Evolutionary conservation across 2,329 filamentous ascomycete species (phyloP).

Genomic region (Xylaria sp.): DNA sequence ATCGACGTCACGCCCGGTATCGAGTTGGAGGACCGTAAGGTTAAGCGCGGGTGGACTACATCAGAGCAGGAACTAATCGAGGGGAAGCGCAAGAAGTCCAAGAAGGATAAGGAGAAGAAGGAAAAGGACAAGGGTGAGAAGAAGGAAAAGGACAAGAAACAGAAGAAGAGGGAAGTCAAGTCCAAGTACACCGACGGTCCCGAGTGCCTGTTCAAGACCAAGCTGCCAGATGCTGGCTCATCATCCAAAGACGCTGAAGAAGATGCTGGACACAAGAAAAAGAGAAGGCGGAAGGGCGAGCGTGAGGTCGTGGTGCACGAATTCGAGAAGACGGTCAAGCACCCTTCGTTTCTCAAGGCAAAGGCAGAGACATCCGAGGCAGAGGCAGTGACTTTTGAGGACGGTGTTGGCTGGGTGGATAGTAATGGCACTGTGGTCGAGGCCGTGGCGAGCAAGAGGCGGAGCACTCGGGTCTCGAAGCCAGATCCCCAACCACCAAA

Average conservation of each 20-base stretch:
- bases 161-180: conserved; percentile 59
- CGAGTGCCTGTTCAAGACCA: conserved; percentile 85
- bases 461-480: conserved; percentile 31
- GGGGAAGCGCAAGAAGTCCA: conserved; percentile 49
- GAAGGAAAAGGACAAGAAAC: conserved; percentile 58
- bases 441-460: conserved; percentile 46
- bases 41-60: conserved; percentile 90
- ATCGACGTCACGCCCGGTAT: conserved; percentile 63
- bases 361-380: conserved; percentile 45
- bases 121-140: conserved; percentile 53
- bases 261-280: conserved; percentile 54
- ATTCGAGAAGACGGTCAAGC: conserved; percentile 82
- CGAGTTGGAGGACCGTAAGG: conserved; percentile 73
- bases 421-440: conserved; percentile 77
- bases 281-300: conserved; percentile 62
- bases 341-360: conserved; percentile 77
- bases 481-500: conserved; percentile 20
- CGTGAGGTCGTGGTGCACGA: conserved; percentile 77
- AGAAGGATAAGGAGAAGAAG: conserved; percentile 48
- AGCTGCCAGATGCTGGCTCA: conserved; percentile 58
- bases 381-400: conserved; percentile 68
- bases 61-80: conserved; percentile 54
- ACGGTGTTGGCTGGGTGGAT: conserved; percentile 89
- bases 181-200: conserved; percentile 80
- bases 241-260: conserved; percentile 46